Evolutionary conservation across 2,329 filamentous ascomycete genomes (phyloP).

Genomic region (Cercospora beticola): DNA sequence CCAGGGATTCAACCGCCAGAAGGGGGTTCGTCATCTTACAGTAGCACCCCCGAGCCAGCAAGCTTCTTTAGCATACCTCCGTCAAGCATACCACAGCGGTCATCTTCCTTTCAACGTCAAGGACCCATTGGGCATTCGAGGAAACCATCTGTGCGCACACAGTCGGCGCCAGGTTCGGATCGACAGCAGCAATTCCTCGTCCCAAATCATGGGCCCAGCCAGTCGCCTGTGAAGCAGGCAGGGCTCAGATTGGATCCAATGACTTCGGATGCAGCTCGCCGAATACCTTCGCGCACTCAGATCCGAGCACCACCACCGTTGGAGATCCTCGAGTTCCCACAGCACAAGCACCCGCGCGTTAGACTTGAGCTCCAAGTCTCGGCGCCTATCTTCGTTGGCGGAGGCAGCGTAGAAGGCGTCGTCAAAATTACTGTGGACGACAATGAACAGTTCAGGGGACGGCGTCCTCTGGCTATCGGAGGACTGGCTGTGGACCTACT

Average conservation of each 20-base stretch:
- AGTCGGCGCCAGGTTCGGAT: constrained; percentile 9
- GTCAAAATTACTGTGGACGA: constrained; percentile 51
- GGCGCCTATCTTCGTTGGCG: constrained; percentile 56
- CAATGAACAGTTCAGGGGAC: constrained; percentile 46
- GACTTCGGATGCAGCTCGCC: constrained; percentile 44
- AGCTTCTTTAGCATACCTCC: constrained; percentile 49
- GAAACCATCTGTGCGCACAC: constrained; percentile 27
- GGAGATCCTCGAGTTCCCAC: constrained; percentile 53
- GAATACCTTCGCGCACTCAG: constrained; percentile 51
- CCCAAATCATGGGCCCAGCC: constrained; percentile 47
- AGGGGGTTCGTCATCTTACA: constrained; percentile 35
- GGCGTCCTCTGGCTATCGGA: constrained; percentile 48
- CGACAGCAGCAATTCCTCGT: constrained; percentile 36
- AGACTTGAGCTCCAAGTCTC: constrained; percentile 51
- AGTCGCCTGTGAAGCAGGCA: constrained; percentile 51
- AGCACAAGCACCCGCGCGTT: constrained; percentile 51
- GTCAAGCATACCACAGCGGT: constrained; percentile 47
- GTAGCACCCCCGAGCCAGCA: constrained; percentile 41
- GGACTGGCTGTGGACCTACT: constrained; percentile 54
- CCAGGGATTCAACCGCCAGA: constrained; percentile 9
- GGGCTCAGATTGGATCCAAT: constrained; percentile 44
- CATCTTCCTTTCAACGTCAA: constrained; percentile 41
- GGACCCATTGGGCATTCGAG: constrained; percentile 14
- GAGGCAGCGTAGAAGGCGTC: constrained; percentile 54
- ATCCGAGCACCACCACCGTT: constrained; percentile 47